Evolutionary conservation across 2,329 filamentous ascomycete species (phyloP), one percentile per base, ranked within the genome.

Genomic region (Pestalotiopsis sp.): DNA sequence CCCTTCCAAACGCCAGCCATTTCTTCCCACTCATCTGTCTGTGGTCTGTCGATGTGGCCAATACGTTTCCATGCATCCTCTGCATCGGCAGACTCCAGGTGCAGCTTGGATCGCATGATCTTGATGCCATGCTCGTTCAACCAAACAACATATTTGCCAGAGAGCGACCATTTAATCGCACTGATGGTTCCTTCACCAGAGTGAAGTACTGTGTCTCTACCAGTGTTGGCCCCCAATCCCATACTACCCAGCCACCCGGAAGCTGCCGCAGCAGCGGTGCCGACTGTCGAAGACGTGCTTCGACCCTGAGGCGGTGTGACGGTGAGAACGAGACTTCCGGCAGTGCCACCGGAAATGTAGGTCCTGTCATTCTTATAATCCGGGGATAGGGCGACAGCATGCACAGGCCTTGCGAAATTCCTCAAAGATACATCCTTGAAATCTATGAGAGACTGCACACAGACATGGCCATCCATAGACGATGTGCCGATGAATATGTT

Each of bases 1-100:
- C 93, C 93, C 82, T 95, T 97, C 95, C 96, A 98, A 4, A 98
- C 93, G 61, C 92, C 89, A 0, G 95, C 95, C 95, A 99, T 98
- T 57, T 97, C 94, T 73, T 98, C 94, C 94, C 96, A 98, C 68
- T 92, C 91, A 9, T 92, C 90, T 4, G 92, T 92, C 75, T 94
- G 93, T 2, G 96, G 96, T 58, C 94, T 89, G 77, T 97, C 94
- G 70, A 97, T 91, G 77, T 98, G 95, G 27, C 93, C 95, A 71
- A 99, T 93, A 11, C 95, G 89, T 80, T 96, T 97, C 97, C 97
- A 99, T 2, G 95, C 93, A 72, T 92, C 91, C 17, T 98, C 95
- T 1, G 87, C 83, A 75, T 97, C 92, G 13, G 87, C 86, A 71
- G 85, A 90, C 5, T 97, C 93, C 4, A 98, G 85, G 73, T 95